Evolutionary conservation across 2,329 filamentous ascomycete species (phyloP), one percentile per base, ranked within the genome.

Genomic region (Alternaria hordeiaustralica): DNA sequence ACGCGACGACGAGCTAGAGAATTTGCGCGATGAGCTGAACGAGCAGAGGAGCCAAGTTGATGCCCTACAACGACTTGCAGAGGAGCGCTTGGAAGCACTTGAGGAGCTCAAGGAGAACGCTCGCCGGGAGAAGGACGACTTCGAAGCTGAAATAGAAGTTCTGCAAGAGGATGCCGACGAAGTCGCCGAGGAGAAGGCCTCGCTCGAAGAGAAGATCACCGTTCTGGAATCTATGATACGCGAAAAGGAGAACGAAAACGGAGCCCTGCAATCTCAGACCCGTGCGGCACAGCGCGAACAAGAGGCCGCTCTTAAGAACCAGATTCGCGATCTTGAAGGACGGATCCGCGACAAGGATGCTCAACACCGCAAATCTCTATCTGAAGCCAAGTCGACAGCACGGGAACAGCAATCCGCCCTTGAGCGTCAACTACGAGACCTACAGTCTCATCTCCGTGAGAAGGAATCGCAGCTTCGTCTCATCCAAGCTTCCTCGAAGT

Each of bases 251-350:
- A 70, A 50, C 43, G 65, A 75, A 55, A 67, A 60, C 55, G 55
- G 58, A 4, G 61, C 66, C 10, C 41, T 69, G 3, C 72, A 74
- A 20, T 68, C 69, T 6, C 69, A 75, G 58, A 69, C 70, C 25
- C 88, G 87, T 64, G 86, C 88, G 71, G 87, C 87, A 20, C 89
- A 91, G 77, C 83, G 88, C 12, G 87, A 90, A 72, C 68, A 75
- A 55, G 72, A 72, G 49, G 60, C 67, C 15, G 68, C 66, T 4
- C 55, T 76, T 15, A 68, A 76, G 83, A 86, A 45, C 88, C 92
- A 76, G 87, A 89, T 72, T 20, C 72, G 58, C 33, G 68, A 66
- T 10, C 69, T 72, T 13, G 76, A 72, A 61, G 72, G 65, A 18
- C 65, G 62, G 5, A 70, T 77, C 7, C 72, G 73, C 9, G 74